phyloP scores from a whole-genome alignment of 208 protist genomes.

The Trypanosoma mega region DNA sequence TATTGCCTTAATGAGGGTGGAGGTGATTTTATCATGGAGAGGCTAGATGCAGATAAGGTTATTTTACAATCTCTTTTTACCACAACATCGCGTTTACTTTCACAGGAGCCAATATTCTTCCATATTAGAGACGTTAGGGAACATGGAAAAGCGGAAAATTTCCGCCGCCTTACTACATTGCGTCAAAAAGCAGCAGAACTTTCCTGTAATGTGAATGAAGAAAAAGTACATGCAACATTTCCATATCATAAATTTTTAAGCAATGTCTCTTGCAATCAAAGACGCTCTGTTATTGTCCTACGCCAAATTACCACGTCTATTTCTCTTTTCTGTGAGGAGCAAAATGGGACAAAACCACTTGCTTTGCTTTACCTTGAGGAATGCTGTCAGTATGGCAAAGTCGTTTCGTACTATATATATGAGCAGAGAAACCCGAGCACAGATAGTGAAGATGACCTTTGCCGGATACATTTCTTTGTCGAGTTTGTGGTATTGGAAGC shows the following conservation, averaged over 20 bases:
- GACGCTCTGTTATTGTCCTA: slow-evolving; percentile 40
- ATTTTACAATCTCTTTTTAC: slow-evolving; percentile 9
- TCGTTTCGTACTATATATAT: slow-evolving; percentile 70
- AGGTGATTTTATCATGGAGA: neutral
- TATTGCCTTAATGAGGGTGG: slow-evolving; percentile 32
- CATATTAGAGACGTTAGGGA: neutral
- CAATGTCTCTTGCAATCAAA: neutral
- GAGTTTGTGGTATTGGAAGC: slow-evolving; percentile 51
- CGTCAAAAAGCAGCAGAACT: slow-evolving; percentile 3
- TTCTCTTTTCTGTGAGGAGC: slow-evolving; percentile 24
- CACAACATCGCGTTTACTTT: slow-evolving; percentile 12
- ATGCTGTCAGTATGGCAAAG: slow-evolving; percentile 72
- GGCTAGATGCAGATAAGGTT: neutral
- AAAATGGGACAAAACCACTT: slow-evolving; percentile 33
- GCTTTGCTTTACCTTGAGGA: slow-evolving; percentile 56
- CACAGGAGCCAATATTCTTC: slow-evolving; percentile 17
- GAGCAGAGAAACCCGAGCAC: neutral
- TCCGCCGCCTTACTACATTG: neutral
- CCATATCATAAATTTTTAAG: slow-evolving; percentile 27
- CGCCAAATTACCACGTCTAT: slow-evolving; percentile 30
- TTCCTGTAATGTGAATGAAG: neutral
- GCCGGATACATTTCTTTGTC: slow-evolving; percentile 42
- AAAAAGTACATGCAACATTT: neutral
- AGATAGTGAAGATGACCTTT: neutral
- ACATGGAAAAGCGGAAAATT: neutral